Percentiles rank a stretch among this genome's conserved stretches.
Conservation (phyloP, 2,329 filamentous ascomycete species). For the Colletotrichum sp. region DNA sequence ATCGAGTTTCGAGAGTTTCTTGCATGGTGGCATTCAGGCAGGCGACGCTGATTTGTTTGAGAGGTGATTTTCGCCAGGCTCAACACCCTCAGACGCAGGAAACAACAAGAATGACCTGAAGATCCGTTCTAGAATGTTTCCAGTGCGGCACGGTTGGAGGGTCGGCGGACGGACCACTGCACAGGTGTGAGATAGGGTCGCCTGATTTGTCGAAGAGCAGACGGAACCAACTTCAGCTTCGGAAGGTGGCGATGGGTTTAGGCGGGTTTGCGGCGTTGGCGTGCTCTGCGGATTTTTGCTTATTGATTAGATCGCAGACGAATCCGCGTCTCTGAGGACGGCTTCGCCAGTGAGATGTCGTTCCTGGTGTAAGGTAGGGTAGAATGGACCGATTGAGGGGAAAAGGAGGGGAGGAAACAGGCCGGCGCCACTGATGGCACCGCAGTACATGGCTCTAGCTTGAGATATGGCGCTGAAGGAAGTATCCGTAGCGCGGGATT, state of each 20-base stretch:
- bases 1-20: constrained; percentile 2
- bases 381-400: constrained; percentile 3
- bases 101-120: not conserved
- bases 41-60: not conserved
- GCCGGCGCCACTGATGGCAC: not conserved
- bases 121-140: constrained; percentile 15
- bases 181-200: not conserved
- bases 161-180: not conserved
- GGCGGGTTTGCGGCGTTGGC: not conserved
- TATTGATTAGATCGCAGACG: not conserved
- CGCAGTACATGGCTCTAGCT: not conserved
- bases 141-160: not conserved
- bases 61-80: not conserved
- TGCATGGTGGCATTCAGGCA: not conserved
- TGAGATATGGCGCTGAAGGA: not conserved
- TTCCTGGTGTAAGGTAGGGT: not conserved
- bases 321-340: not conserved
- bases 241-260: constrained; percentile 1
- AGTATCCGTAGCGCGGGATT: not conserved
- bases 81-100: not conserved
- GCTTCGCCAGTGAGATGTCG: not conserved
- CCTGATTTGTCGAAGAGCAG: constrained; percentile 3
- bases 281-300: not conserved
- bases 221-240: not conserved
- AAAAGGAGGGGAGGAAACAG: not conserved